Evolutionary conservation across 768 basidiomycete species (phyloP).

Genomic region (Lactarius akahatsu): DNA sequence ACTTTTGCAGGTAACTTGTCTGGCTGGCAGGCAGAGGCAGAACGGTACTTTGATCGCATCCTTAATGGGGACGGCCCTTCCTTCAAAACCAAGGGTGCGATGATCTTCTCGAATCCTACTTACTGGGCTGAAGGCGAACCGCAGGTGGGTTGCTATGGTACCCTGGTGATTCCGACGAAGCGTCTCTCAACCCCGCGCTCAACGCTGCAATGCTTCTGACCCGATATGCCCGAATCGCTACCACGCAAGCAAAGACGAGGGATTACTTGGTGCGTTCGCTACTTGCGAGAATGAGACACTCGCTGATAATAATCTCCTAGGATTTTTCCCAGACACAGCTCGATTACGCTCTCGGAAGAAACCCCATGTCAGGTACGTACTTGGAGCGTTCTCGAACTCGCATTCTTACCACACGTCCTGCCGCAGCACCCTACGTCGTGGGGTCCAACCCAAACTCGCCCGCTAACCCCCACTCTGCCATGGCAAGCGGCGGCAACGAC

Average conservation of each 20-base stretch:
- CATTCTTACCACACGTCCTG: conserved; percentile 17
- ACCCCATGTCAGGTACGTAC: conserved; percentile 77
- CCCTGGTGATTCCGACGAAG: conserved; percentile 76
- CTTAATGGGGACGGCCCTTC: conserved; percentile 56
- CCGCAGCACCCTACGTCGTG: conserved; percentile 76
- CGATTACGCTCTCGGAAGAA: conserved; percentile 81
- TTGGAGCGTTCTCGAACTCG: background rate
- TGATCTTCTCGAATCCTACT: background rate
- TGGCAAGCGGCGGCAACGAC: conserved; percentile 81
- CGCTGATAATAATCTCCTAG: conserved; percentile 39
- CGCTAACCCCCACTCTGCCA: conserved; percentile 84
- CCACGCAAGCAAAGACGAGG: conserved; percentile 53
- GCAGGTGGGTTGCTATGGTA: conserved; percentile 81
- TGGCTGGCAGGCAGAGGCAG: conserved; percentile 67
- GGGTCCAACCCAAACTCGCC: conserved; percentile 91
- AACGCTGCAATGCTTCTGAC: conserved; percentile 83
- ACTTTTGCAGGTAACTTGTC: conserved; percentile 51
- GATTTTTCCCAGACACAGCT: conserved; percentile 74
- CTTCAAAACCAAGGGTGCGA: conserved; percentile 60
- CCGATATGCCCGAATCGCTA: conserved; percentile 73
- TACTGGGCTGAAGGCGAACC: background rate
- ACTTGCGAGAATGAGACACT: conserved; percentile 8
- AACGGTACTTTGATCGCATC: conserved; percentile 73
- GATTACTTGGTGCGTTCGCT: conserved; percentile 55
- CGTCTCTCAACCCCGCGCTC: conserved; percentile 81